phyloP scores from a whole-genome alignment of 2,329 filamentous ascomycete genomes.

The Beauveria scarabaeidicola region DNA sequence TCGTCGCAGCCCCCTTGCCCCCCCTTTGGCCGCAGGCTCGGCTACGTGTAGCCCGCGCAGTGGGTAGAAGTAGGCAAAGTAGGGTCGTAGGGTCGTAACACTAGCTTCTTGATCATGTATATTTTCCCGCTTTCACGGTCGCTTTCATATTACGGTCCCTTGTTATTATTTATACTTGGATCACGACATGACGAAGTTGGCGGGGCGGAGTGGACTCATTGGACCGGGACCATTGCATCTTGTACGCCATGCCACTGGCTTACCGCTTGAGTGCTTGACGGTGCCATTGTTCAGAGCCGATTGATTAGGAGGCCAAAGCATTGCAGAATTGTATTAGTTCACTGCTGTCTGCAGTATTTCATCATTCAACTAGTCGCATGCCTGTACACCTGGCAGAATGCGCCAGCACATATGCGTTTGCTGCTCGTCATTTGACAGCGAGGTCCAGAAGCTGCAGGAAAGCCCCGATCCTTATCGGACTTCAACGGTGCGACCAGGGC shows the following conservation, averaged over 20 bases:
- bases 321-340: background rate
- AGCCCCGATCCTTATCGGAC: slow-evolving; percentile 8
- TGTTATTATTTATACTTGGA: background rate
- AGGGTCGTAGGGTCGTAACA: background rate
- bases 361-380: background rate
- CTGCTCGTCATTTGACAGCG: background rate
- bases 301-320: background rate
- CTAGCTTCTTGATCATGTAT: background rate
- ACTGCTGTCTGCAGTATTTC: background rate
- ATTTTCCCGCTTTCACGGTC: background rate
- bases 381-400: background rate
- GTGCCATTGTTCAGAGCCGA: no score
- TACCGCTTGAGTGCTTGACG: background rate
- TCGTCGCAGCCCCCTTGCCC: no score
- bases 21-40: no score
- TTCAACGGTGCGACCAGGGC: slow-evolving; percentile 7
- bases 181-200: background rate
- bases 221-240: background rate
- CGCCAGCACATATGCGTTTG: background rate
- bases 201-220: background rate
- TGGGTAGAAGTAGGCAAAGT: no score
- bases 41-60: no score
- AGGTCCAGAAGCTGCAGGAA: background rate
- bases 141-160: background rate
- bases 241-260: background rate